Conservation (phyloP, 768 basidiomycete species). For the Trametes punicea region DNA sequence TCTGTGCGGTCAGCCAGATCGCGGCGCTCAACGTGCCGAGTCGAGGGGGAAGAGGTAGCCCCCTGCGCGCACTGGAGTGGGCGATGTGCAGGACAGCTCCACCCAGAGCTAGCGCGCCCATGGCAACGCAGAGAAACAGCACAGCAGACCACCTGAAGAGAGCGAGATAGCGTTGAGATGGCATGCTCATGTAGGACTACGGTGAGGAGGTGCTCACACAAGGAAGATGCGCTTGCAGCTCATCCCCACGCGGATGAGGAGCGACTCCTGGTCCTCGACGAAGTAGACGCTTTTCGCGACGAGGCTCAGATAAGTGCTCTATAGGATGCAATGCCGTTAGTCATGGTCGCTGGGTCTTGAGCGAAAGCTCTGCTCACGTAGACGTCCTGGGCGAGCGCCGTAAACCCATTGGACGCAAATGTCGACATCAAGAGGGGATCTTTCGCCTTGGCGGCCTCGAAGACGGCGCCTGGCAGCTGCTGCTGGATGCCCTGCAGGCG, state of each 20-base stretch:
- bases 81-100: conserved; percentile 44
- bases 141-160: neutral
- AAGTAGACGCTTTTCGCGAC: conserved; percentile 54
- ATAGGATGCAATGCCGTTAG: neutral
- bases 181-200: conserved; percentile 30
- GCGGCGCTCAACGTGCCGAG: conserved; percentile 56
- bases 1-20: conserved; percentile 50
- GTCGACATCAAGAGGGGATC: conserved; percentile 37
- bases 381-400: conserved; percentile 37
- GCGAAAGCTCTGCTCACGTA: conserved; percentile 40
- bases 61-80: conserved; percentile 43
- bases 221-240: conserved; percentile 47
- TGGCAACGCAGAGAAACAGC: conserved; percentile 15
- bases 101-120: conserved; percentile 44
- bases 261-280: conserved; percentile 31
- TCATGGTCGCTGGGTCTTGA: neutral
- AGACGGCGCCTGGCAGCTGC: conserved; percentile 50
- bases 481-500: conserved; percentile 44
- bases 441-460: conserved; percentile 42
- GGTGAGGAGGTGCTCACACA: conserved; percentile 40
- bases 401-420: conserved; percentile 38
- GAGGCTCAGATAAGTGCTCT: conserved; percentile 48
- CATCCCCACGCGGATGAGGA: conserved; percentile 42
- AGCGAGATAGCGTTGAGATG: neutral
- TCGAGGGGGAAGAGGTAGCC: conserved; percentile 43